Evolutionary conservation across 2,329 filamentous ascomycete species (phyloP).

Genomic region (Colletotrichum sp.): DNA sequence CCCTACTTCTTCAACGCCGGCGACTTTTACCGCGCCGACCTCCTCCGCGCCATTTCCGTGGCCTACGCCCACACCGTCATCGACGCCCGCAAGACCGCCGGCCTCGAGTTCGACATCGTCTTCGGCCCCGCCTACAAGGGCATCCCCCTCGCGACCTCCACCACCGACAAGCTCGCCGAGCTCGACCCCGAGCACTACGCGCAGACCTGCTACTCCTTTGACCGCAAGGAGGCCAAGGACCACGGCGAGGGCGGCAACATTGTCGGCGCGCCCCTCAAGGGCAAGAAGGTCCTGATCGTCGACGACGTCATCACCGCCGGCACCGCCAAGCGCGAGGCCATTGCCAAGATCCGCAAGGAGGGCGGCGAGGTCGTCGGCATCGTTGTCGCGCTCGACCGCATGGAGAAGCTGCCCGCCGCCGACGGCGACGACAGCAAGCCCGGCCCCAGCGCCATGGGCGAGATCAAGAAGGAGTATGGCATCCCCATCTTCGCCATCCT

Average conservation of each 20-base stretch:
- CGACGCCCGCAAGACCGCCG: constrained; percentile 44
- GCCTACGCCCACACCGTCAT: constrained; percentile 78
- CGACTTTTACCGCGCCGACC: constrained; percentile 81
- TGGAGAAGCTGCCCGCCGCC: constrained; percentile 77
- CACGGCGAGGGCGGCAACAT: constrained; percentile 95
- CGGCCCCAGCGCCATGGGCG: constrained; percentile 82
- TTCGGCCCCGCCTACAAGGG: constrained; percentile 98
- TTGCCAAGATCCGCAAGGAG: constrained; percentile 84
- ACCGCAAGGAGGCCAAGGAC: constrained; percentile 95
- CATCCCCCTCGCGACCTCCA: constrained; percentile 84
- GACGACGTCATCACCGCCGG: constrained; percentile 98
- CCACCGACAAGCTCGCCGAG: constrained; percentile 76
- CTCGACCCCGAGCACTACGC: constrained; percentile 71
- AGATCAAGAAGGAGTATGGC: constrained; percentile 81
- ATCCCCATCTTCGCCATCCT: constrained; percentile 86
- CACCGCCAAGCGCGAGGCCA: constrained; percentile 91
- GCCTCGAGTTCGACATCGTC: constrained; percentile 77
- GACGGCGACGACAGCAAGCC: constrained; percentile 71
- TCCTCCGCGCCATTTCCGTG: constrained; percentile 77
- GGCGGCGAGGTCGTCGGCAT: constrained; percentile 88
- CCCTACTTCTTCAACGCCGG: constrained; percentile 99
- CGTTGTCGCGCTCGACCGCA: constrained; percentile 85
- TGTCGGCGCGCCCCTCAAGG: constrained; percentile 84
- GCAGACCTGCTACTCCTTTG: constrained; percentile 83
- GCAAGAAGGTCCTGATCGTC: constrained; percentile 86